Percentiles rank a stretch among this genome's conserved stretches.
Evolutionary conservation across 2,329 filamentous ascomycete species (phyloP).

Genomic region (Talaromyces rugulosus): DNA sequence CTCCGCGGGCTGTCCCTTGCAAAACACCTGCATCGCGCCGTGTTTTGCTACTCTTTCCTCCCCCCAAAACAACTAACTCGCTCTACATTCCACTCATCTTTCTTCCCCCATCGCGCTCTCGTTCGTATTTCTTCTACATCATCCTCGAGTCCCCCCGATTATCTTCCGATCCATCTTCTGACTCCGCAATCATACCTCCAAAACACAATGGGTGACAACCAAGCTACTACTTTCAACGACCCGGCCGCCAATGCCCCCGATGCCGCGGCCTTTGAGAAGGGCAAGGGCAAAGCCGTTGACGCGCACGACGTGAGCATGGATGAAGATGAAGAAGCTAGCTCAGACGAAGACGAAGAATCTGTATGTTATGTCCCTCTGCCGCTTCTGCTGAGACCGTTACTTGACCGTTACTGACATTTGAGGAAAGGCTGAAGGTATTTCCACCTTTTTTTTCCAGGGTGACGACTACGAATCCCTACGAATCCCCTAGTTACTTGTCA

Average conservation of each 20-base stretch:
- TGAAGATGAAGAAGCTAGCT: slow-evolving; percentile 53
- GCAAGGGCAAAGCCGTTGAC: slow-evolving; percentile 77
- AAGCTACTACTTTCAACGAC: slow-evolving; percentile 23
- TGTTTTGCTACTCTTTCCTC: slow-evolving; percentile 17
- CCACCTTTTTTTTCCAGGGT: neutral
- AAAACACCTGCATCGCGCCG: slow-evolving; percentile 13
- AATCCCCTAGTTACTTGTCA: no score
- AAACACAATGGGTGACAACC: slow-evolving; percentile 32
- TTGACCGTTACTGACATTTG: neutral
- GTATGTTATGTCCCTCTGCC: slow-evolving; percentile 25
- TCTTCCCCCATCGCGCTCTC: neutral
- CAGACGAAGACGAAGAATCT: slow-evolving; percentile 46
- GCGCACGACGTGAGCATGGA: slow-evolving; percentile 15
- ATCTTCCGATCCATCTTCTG: neutral
- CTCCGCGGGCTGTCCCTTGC: neutral
- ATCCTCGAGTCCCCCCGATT: neutral
- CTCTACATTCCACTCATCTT: neutral
- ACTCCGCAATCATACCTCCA: neutral
- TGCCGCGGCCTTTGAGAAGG: slow-evolving; percentile 59
- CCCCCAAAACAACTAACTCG: neutral
- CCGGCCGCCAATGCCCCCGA: slow-evolving; percentile 37
- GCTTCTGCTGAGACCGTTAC: no score
- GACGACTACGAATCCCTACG: neutral
- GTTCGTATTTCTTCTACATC: neutral
- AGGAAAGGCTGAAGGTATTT: neutral